Percentiles rank a stretch among this genome's conserved stretches.
phyloP scores from a whole-genome alignment of 352 stramenopile species.

The Pythium rhizo-oryzae region DNA sequence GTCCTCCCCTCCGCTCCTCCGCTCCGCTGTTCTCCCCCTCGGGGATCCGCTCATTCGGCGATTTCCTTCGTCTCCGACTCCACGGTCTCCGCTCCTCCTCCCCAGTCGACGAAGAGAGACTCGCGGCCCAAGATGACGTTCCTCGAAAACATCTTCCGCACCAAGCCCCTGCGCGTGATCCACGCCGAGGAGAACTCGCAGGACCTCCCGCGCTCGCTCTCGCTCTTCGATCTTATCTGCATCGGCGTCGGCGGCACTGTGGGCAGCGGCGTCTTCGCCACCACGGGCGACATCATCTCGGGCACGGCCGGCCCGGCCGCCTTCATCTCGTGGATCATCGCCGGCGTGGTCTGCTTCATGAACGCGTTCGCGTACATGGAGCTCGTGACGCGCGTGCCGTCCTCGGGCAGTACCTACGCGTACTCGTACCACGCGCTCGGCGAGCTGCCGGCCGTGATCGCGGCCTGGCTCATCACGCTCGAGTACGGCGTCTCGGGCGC shows the following conservation, averaged over 20 bases:
- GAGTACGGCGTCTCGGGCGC: conserved; percentile 92
- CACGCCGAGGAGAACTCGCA: conserved; percentile 70
- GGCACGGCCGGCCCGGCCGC: conserved; percentile 74
- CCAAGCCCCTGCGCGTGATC: conserved; percentile 79
- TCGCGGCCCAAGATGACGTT: conserved; percentile 35
- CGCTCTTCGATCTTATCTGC: conserved; percentile 89
- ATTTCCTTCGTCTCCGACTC: conserved; percentile 9
- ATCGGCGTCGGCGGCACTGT: conserved; percentile 93
- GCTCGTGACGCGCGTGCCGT: conserved; percentile 85
- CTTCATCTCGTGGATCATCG: conserved; percentile 82
- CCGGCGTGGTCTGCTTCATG: conserved; percentile 76
- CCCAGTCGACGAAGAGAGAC: neutral
- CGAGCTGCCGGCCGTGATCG: conserved; percentile 91
- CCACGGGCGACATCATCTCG: conserved; percentile 78
- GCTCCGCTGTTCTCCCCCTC: neutral
- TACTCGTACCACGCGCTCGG: conserved; percentile 94
- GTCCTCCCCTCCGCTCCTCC: neutral
- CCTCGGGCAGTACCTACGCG: conserved; percentile 90
- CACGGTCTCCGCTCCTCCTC: neutral
- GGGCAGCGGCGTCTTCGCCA: conserved; percentile 91
- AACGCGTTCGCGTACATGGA: conserved; percentile 92
- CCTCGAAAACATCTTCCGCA: conserved; percentile 59
- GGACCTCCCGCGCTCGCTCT: conserved; percentile 68
- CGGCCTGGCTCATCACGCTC: conserved; percentile 88
- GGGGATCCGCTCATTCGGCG: conserved; percentile 3